Conservation (phyloP, 2,329 filamentous ascomycete species). For the Blastomyces gilchristii region DNA sequence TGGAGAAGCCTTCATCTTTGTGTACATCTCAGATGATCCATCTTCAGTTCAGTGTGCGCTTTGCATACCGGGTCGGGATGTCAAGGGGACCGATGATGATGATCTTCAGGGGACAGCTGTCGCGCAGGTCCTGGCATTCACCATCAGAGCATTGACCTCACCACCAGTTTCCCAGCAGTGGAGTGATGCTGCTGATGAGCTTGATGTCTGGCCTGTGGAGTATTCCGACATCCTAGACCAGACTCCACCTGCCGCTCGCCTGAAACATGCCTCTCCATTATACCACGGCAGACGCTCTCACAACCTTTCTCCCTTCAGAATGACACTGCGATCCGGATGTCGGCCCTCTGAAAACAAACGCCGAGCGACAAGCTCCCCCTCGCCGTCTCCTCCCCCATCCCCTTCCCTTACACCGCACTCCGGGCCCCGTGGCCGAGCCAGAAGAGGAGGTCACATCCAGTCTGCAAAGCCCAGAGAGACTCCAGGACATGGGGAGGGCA, state of each 20-base stretch:
- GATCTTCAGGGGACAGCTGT: constrained; percentile 31
- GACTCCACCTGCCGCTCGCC: constrained; percentile 8
- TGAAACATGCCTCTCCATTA: constrained; percentile 4
- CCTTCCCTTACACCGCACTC: no score
- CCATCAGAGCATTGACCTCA: constrained; percentile 8
- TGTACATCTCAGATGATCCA: constrained; percentile 20
- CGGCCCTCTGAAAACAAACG: not conserved
- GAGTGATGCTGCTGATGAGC: constrained; percentile 12
- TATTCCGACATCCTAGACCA: constrained; percentile 11
- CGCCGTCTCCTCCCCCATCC: no score
- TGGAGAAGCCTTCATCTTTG: constrained; percentile 26
- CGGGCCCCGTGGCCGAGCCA: no score
- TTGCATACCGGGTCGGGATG: constrained; percentile 19
- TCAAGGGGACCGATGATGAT: constrained; percentile 21
- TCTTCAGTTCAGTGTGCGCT: constrained; percentile 14
- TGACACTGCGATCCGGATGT: constrained; percentile 8
- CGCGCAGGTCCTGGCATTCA: constrained; percentile 33
- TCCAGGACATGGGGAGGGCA: no score
- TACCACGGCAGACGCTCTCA: constrained; percentile 4
- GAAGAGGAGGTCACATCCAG: no score
- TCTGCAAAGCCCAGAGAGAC: no score
- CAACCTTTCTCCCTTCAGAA: constrained; percentile 8
- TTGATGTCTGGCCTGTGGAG: constrained; percentile 29
- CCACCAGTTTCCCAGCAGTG: constrained; percentile 8
- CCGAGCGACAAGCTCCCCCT: no score